phyloP scores from a whole-genome alignment of 164 flowering plant species.

The Brasenia schreberi region DNA sequence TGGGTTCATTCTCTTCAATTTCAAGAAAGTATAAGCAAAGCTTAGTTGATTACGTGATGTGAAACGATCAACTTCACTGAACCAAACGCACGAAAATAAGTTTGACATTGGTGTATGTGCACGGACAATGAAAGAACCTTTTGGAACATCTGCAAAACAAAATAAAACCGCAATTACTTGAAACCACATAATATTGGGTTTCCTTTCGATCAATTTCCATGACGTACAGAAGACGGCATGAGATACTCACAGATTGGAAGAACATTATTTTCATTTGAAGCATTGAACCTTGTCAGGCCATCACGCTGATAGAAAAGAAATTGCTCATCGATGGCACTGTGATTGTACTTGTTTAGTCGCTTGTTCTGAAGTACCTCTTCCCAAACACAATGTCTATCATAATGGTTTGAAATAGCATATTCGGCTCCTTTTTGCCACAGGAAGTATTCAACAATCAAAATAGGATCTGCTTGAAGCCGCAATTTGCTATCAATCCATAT shows the following conservation, averaged over 20 bases:
- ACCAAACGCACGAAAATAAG: conserved; percentile 95
- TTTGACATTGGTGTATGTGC: conserved; percentile 97
- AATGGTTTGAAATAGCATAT: conserved; percentile 96
- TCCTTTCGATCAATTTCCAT: background rate
- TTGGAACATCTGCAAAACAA: conserved; percentile 77
- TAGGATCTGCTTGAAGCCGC: conserved; percentile 81
- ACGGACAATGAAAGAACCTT: conserved; percentile 87
- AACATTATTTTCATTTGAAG: conserved; percentile 46
- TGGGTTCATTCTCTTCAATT: conserved; percentile 69
- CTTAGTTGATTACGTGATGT: conserved; percentile 96
- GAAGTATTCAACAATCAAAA: conserved; percentile 73
- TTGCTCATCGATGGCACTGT: conserved; percentile 89
- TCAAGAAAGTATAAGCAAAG: conserved; percentile 86
- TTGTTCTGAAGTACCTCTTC: conserved; percentile 97
- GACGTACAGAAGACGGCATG: background rate
- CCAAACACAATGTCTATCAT: conserved; percentile 97
- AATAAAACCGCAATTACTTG: background rate
- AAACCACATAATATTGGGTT: background rate
- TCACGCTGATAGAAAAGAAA: conserved; percentile 78
- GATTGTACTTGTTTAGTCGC: conserved; percentile 84
- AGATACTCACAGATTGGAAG: conserved; percentile 84
- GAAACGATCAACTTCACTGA: conserved; percentile 91
- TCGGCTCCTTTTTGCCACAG: conserved; percentile 73
- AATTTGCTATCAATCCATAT: conserved; percentile 97
- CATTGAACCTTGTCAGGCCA: conserved; percentile 82